Evolutionary conservation across 352 stramenopile species (phyloP).

Genomic region (Globisporangium mamillatum): DNA sequence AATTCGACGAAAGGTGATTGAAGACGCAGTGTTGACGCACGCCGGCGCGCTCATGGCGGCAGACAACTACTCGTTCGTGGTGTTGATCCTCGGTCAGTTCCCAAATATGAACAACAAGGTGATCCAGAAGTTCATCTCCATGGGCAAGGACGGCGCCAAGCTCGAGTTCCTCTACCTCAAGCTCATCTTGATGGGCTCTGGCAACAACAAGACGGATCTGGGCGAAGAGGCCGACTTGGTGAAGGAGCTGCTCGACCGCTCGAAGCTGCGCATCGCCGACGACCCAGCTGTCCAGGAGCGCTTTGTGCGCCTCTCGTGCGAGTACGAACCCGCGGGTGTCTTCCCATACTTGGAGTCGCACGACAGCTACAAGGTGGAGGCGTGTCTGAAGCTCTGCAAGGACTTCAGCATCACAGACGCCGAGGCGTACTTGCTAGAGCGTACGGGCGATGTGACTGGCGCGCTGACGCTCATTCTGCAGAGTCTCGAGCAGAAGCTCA

Average conservation of each 20-base stretch:
- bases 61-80: conserved; percentile 86
- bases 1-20: conserved; percentile 62
- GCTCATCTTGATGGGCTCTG: conserved; percentile 65
- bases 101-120: conserved; percentile 81
- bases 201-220: conserved; percentile 45
- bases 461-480: conserved; percentile 91
- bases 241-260: conserved; percentile 77
- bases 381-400: conserved; percentile 81
- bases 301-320: conserved; percentile 76
- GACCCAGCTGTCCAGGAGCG: conserved; percentile 81
- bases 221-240: conserved; percentile 75
- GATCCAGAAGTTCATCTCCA: conserved; percentile 79
- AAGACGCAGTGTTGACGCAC: conserved; percentile 75
- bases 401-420: conserved; percentile 84
- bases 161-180: conserved; percentile 84
- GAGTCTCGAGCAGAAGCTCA: conserved; percentile 91
- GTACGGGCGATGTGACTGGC: conserved; percentile 91
- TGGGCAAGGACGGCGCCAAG: conserved; percentile 73
- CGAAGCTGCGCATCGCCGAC: conserved; percentile 77
- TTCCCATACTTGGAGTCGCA: conserved; percentile 82
- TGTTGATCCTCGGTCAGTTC: conserved; percentile 87
- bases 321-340: conserved; percentile 73
- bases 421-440: conserved; percentile 91
- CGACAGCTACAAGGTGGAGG: conserved; percentile 87
- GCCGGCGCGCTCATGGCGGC: conserved; percentile 84